Conservation (phyloP, 257 asterid genomes). For the Ilex aquifolium region DNA sequence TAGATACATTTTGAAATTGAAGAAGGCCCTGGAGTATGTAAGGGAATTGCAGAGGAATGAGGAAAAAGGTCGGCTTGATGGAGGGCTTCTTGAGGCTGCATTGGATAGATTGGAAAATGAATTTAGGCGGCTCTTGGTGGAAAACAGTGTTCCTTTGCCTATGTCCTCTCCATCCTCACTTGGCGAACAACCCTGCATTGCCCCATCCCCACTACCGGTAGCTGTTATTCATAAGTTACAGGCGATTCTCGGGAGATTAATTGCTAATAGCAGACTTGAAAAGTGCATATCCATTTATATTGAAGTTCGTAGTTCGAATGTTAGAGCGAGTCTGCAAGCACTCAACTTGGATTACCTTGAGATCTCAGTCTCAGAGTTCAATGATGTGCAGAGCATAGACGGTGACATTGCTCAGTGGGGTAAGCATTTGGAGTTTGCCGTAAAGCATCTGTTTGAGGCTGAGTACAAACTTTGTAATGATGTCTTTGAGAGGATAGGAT, state of each 20-base stretch:
- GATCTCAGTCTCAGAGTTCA: conserved; percentile 45
- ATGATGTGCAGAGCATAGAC: conserved; percentile 49
- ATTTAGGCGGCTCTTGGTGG: conserved; percentile 31
- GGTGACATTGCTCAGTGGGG: conserved; percentile 55
- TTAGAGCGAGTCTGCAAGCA: conserved; percentile 31
- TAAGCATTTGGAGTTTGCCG: conserved; percentile 54
- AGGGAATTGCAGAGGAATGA: conserved; percentile 35
- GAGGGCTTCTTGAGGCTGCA: conserved; percentile 38
- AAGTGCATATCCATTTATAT: conserved; percentile 42
- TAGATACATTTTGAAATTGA: conserved; percentile 31
- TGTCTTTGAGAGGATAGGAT: conserved; percentile 31
- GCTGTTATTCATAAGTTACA: conserved; percentile 38
- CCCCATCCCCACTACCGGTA: conserved; percentile 18
- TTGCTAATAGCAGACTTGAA: conserved; percentile 37
- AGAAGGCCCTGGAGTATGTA: conserved; percentile 35
- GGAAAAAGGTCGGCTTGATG: conserved; percentile 25
- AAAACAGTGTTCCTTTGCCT: conserved; percentile 17
- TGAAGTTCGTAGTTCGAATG: conserved; percentile 43
- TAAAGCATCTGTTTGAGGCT: conserved; percentile 45
- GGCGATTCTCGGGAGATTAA: conserved; percentile 42
- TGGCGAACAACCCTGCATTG: conserved; percentile 6
- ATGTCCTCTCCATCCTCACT: not conserved
- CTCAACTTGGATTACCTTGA: conserved; percentile 47
- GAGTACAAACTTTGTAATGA: conserved; percentile 64
- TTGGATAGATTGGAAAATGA: conserved; percentile 48